Evolutionary conservation across 1,284 basidiomycete genomes (phyloP).

Genomic region (Athelia psychrophila): DNA sequence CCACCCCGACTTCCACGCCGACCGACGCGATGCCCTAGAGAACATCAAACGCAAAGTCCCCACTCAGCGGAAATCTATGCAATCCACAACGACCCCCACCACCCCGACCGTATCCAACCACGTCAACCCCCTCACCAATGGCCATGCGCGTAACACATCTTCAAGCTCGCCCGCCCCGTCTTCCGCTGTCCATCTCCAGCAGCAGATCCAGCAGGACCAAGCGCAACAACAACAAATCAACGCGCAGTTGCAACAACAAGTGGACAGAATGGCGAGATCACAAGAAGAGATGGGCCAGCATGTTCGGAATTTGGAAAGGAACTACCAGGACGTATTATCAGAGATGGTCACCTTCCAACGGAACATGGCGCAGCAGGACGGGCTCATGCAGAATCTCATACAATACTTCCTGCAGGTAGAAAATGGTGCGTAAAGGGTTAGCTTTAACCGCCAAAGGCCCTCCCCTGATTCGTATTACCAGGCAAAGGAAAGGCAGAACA

Average conservation of each 20-base stretch:
- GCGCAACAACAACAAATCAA: too few species aligned
- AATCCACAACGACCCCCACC: constrained; percentile 9
- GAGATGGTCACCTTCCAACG: constrained; percentile 85
- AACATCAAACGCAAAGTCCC: constrained; percentile 95
- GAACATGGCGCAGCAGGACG: constrained; percentile 84
- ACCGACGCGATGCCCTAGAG: constrained; percentile 82
- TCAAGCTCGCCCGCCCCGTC: constrained; percentile 10
- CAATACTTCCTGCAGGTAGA: constrained; percentile 78
- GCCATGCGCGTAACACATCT: constrained; percentile 6
- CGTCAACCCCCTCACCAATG: constrained; percentile 19
- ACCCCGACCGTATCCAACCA: constrained; percentile 15
- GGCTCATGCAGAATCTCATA: constrained; percentile 79
- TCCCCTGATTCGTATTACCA: too few species aligned
- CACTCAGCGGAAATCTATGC: constrained; percentile 53
- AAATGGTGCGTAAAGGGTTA: constrained; percentile 42
- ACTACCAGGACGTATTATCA: constrained; percentile 75
- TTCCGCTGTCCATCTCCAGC: constrained; percentile 3
- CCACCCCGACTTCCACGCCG: constrained; percentile 91
- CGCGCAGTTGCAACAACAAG: constrained; percentile 40
- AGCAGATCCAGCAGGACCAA: too few species aligned
- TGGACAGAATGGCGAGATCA: constrained; percentile 46
- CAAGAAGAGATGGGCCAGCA: constrained; percentile 62
- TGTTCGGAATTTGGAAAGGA: constrained; percentile 64
- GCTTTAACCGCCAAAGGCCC: too few species aligned
- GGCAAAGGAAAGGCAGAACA: neutral